These are phyloP conservation scores for Alternaria solani DNA, from an alignment of 2,329 filamentous ascomycete genomes.

Conservation along the genomic window DNA sequence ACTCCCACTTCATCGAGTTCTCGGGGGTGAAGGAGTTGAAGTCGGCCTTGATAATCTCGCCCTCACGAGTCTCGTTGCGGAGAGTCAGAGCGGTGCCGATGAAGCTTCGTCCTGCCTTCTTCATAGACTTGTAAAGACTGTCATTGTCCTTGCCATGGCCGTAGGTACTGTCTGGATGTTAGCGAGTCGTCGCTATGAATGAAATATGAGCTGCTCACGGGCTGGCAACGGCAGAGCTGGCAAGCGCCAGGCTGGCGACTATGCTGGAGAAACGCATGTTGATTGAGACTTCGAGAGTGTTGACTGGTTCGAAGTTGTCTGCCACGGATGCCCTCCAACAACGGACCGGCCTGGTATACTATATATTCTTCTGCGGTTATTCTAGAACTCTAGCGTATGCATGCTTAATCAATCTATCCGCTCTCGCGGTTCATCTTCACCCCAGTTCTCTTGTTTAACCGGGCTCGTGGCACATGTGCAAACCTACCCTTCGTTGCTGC, in stretches of 20 bases:
- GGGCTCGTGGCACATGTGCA: constrained; percentile 23
- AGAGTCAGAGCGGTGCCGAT: constrained; percentile 39
- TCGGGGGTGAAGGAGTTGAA: constrained; percentile 42
- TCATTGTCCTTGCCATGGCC: constrained; percentile 19
- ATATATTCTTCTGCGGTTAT: constrained; percentile 31
- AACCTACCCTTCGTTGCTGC: constrained; percentile 6
- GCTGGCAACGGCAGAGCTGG: constrained; percentile 32
- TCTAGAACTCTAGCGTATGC: constrained; percentile 25
- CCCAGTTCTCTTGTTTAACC: constrained; percentile 23
- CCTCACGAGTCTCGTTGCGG: constrained; percentile 34
- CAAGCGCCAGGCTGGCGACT: constrained; percentile 32
- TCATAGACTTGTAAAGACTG: constrained; percentile 39
- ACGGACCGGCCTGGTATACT: constrained; percentile 1
- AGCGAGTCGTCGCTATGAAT: background rate
- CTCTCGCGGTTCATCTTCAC: constrained; percentile 17
- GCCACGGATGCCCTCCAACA: constrained; percentile 9
- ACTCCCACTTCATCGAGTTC: constrained; percentile 47
- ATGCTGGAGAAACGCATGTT: constrained; percentile 41
- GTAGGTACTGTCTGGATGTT: background rate
- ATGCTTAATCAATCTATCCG: constrained; percentile 20
- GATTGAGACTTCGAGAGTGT: constrained; percentile 7
- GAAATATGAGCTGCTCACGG: constrained; percentile 12
- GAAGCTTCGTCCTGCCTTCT: constrained; percentile 31
- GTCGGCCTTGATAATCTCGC: constrained; percentile 36
- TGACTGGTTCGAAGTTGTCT: constrained; percentile 10